Conservation (phyloP, 2,329 filamentous ascomycete species). For the Onygenales sp. region DNA sequence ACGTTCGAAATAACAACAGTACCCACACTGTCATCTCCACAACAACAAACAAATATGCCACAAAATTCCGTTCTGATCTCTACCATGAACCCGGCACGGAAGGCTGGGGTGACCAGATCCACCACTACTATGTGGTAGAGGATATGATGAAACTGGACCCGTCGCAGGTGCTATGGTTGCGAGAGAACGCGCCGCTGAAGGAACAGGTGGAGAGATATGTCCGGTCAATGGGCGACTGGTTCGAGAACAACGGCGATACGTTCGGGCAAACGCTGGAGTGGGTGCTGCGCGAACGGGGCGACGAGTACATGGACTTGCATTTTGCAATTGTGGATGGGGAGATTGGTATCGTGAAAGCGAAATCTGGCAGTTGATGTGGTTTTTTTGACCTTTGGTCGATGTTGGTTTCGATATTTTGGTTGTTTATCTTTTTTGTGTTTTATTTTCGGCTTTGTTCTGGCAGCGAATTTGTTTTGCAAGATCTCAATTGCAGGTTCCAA, state of each 20-base stretch:
- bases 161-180: constrained; percentile 48
- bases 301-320: constrained; percentile 36
- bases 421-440: neutral
- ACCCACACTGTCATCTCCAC: constrained; percentile 6
- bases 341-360: constrained; percentile 21
- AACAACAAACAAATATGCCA: constrained; percentile 30
- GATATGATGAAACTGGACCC: constrained; percentile 57
- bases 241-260: constrained; percentile 54
- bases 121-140: constrained; percentile 55
- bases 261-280: constrained; percentile 49
- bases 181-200: constrained; percentile 47
- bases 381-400: neutral
- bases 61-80: constrained; percentile 39
- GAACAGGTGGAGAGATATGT: constrained; percentile 49
- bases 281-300: constrained; percentile 47
- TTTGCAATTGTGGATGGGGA: constrained; percentile 21
- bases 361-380: neutral
- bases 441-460: neutral
- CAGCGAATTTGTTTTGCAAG: too few species aligned
- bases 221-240: constrained; percentile 47
- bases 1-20: constrained; percentile 1
- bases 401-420: neutral
- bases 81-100: constrained; percentile 47
- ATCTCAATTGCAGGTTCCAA: too few species aligned
- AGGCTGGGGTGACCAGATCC: constrained; percentile 56